Evolutionary conservation across 1,284 basidiomycete genomes (phyloP).

Genomic region (Ceratobasidium sp.): DNA sequence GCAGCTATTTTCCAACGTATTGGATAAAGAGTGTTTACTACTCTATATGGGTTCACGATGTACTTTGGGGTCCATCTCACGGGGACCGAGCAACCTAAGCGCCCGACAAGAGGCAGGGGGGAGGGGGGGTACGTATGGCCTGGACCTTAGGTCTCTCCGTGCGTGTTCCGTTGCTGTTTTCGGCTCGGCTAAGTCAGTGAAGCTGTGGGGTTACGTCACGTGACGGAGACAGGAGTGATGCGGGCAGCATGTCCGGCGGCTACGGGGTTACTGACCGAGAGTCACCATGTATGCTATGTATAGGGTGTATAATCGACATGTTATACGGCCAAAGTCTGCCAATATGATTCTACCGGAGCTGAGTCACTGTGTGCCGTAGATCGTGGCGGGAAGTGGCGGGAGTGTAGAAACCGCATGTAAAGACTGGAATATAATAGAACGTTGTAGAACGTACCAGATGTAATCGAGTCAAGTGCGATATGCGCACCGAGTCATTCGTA

Average conservation of each 20-base stretch:
- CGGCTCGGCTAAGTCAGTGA: not conserved
- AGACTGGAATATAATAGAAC: too few species aligned
- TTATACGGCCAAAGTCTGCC: too few species aligned
- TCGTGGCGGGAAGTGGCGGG: not conserved
- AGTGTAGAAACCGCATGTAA: too few species aligned
- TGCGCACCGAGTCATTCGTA: too few species aligned
- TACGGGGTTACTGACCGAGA: not conserved
- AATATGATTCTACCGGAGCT: too few species aligned
- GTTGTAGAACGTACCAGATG: too few species aligned
- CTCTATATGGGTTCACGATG: too few species aligned
- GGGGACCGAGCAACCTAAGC: not conserved
- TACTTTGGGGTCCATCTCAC: too few species aligned
- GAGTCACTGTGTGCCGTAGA: too few species aligned
- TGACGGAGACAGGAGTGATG: not conserved
- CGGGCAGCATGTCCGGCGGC: not conserved
- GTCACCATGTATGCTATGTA: constrained; percentile 23
- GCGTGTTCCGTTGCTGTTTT: not conserved
- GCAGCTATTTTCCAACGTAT: too few species aligned
- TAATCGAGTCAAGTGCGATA: too few species aligned
- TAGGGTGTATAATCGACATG: not conserved
- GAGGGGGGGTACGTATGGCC: constrained; percentile 6
- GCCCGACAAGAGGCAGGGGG: not conserved
- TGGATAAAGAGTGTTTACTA: too few species aligned
- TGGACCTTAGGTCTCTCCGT: not conserved
- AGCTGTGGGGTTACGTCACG: not conserved